A percentile compares a stretch with the other conserved stretches of the same genome.
phyloP scores from a whole-genome alignment of 106 monocot genomes.

The Alisma plantagoaquatica region DNA sequence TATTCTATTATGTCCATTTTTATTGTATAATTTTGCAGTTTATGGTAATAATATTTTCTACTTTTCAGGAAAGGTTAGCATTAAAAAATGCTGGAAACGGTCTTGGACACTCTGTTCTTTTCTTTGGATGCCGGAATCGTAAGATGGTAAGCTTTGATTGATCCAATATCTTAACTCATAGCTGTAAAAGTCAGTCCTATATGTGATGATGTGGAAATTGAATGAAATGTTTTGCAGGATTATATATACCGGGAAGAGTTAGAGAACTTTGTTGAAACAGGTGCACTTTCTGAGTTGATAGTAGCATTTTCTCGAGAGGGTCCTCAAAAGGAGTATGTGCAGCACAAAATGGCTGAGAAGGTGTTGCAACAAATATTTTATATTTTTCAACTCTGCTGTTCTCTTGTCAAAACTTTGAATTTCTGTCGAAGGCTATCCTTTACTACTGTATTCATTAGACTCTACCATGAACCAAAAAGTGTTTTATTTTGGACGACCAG shows the following conservation, averaged over 20 bases:
- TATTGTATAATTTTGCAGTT: too few relatives aligned
- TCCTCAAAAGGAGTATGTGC: conserved; percentile 61
- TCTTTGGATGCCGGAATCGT: conserved; percentile 57
- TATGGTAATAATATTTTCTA: background rate
- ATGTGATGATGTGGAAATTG: too few relatives aligned
- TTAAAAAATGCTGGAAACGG: conserved; percentile 35
- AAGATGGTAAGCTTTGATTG: conserved; percentile 20
- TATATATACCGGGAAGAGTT: conserved; percentile 75
- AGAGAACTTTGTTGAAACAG: conserved; percentile 10
- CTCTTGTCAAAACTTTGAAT: too few relatives aligned
- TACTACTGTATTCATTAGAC: too few relatives aligned
- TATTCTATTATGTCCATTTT: too few relatives aligned
- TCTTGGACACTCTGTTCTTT: conserved; percentile 41
- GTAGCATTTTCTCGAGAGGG: conserved; percentile 72
- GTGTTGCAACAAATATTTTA: conserved; percentile 11
- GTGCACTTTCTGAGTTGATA: conserved; percentile 57
- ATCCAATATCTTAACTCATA: too few relatives aligned
- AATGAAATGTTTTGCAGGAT: conserved; percentile 30
- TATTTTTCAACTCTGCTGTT: too few relatives aligned
- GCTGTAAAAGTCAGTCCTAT: too few relatives aligned
- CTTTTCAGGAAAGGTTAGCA: conserved; percentile 52
- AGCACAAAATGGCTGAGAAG: conserved; percentile 70
- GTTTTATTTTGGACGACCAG: conserved; percentile 16
- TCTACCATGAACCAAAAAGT: too few relatives aligned
- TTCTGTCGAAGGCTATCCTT: too few relatives aligned